These are phyloP conservation scores for Grosmannia huntii DNA, from an alignment of 2,329 filamentous ascomycete species.

Conservation along the genomic window DNA sequence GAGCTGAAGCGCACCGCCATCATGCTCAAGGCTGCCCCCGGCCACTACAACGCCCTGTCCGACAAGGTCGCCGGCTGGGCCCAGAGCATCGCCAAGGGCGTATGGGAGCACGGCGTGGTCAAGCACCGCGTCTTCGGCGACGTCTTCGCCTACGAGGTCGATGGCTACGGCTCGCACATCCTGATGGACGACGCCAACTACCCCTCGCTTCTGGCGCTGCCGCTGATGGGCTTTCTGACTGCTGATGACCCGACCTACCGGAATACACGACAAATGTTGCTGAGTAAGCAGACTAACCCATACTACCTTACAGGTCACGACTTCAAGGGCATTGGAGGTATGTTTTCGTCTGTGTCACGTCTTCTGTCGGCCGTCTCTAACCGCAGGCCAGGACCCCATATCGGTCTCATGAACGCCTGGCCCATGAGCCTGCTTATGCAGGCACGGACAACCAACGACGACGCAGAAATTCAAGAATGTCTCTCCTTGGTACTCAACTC, in stretches of 20 bases:
- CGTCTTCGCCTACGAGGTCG: constrained; percentile 80
- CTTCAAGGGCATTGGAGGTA: constrained; percentile 83
- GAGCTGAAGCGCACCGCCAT: constrained; percentile 65
- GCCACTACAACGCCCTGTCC: constrained; percentile 35
- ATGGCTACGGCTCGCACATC: constrained; percentile 71
- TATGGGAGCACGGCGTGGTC: constrained; percentile 77
- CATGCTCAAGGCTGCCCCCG: constrained; percentile 39
- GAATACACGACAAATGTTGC: constrained; percentile 71
- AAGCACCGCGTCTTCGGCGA: constrained; percentile 60
- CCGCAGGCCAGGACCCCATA: constrained; percentile 39
- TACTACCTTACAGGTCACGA: constrained; percentile 69
- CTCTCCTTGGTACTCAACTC: constrained; percentile 63
- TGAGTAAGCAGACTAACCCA: constrained; percentile 66
- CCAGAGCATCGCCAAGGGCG: constrained; percentile 55
- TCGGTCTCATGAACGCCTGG: constrained; percentile 87
- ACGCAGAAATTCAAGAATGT: constrained; percentile 66
- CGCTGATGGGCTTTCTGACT: constrained; percentile 62
- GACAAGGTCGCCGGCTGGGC: constrained; percentile 45
- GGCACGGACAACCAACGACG: constrained; percentile 75
- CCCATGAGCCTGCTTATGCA: constrained; percentile 91
- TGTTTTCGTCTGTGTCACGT: not conserved
- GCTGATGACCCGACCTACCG: constrained; percentile 59
- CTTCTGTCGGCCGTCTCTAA: not conserved
- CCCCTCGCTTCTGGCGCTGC: constrained; percentile 66
- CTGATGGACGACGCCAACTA: constrained; percentile 88